Evolutionary conservation across 495 filamentous ascomycete genomes (phyloP), one percentile per base, ranked within the genome.

Genomic region (Glonium stellatum): DNA sequence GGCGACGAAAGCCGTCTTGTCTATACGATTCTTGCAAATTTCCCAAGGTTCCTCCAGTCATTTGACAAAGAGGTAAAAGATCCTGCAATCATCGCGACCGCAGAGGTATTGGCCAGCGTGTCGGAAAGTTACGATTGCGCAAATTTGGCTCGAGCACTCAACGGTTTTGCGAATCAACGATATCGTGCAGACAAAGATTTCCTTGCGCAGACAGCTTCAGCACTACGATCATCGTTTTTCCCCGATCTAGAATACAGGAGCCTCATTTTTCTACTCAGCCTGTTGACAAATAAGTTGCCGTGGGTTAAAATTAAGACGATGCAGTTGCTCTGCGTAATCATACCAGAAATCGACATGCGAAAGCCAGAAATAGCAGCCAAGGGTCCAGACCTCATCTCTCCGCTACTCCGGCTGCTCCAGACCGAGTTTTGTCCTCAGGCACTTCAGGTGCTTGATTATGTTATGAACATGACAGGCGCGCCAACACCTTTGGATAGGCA

Each of bases 281-380:
- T 97, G 59, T 78, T 97, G 55, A 95, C 91, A 11, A 99, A 97
- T 67, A 83, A 83, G 37, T 79, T 87, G 0, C 80, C 85, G 25
- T 97, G 90, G 87, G 88, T 97, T 75, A 95, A 95, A 69, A 71
- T 92, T 46, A 89, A 90, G 76, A 91, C 87, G 1, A 92, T 97
- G 87, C 86, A 89, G 58, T 82, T 97, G 25, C 83, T 97, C 8
- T 87, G 87, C 67, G 84, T 87, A 44, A 75, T 97, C 54, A 86
- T 97, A 31, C 90, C 92, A 2, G 87, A 90, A 37, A 87, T 97
- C 56, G 92, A 99, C 67, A 96, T 97, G 87, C 86, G 85, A 34
- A 90, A 92, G 62, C 82, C 84, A 0, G 92, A 96, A 64, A 90
- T 99, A 66, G 87, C 91, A 13, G 84, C 81, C 52, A 89, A 96